Evolutionary conservation across 1,139 yeast species (phyloP).

Genomic region (Pneumocystis carinii): DNA sequence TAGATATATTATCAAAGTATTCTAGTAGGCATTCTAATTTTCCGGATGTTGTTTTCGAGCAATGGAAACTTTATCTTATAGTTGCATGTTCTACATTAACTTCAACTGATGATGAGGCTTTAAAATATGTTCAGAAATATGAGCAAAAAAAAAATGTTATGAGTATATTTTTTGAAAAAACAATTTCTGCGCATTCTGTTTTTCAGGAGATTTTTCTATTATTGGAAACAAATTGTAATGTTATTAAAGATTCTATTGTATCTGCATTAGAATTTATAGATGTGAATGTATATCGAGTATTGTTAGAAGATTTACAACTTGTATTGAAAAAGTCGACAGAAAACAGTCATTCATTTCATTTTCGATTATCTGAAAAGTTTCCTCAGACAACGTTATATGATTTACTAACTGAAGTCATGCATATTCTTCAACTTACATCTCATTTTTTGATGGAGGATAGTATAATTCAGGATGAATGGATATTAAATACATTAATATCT

Average conservation of each 20-base stretch:
- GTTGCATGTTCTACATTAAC: constrained; percentile 90
- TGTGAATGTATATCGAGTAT: constrained; percentile 69
- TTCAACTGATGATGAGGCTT: constrained; percentile 68
- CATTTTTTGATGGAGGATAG: constrained; percentile 41
- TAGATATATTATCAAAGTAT: constrained; percentile 18
- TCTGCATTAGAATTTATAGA: constrained; percentile 80
- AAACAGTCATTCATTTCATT: constrained; percentile 21
- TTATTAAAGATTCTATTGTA: constrained; percentile 72
- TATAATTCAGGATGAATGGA: constrained; percentile 53
- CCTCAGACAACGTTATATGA: background rate
- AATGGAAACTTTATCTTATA: constrained; percentile 76
- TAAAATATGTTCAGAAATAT: constrained; percentile 24
- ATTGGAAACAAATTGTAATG: constrained; percentile 52
- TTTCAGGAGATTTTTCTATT: constrained; percentile 79
- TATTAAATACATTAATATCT: constrained; percentile 46
- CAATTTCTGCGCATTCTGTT: constrained; percentile 81
- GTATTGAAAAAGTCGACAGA: constrained; percentile 42
- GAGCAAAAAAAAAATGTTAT: constrained; percentile 48
- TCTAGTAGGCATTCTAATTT: constrained; percentile 28
- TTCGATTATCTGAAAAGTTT: constrained; percentile 31
- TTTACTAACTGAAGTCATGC: constrained; percentile 61
- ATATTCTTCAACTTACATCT: constrained; percentile 57
- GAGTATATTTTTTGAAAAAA: constrained; percentile 28
- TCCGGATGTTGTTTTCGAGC: constrained; percentile 65
- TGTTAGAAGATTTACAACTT: constrained; percentile 62